Percentiles rank a stretch among this genome's conserved stretches.
Conservation (phyloP, 192 early-diverging fungal species). For the Coemansia sp. region DNA sequence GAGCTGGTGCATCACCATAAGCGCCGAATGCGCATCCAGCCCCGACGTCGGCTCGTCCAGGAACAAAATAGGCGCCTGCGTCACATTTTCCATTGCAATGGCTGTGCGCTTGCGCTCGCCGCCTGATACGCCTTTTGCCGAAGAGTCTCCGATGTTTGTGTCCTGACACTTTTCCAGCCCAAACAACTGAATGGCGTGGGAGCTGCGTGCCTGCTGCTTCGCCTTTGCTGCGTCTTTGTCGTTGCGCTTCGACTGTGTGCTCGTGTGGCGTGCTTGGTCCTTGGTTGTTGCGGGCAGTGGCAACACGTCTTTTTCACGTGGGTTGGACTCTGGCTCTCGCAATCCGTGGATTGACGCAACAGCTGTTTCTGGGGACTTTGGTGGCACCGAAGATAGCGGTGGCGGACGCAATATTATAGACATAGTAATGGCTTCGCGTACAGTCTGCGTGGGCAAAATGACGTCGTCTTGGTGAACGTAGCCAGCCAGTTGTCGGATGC, state of each 20-base stretch:
- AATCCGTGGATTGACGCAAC: background rate
- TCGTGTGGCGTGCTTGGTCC: background rate
- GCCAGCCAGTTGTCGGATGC: slow-evolving; percentile 56
- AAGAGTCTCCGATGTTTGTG: slow-evolving; percentile 63
- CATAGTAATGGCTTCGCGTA: slow-evolving; percentile 73
- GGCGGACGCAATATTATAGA: slow-evolving; percentile 56
- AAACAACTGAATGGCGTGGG: slow-evolving; percentile 60
- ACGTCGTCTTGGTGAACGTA: slow-evolving; percentile 64
- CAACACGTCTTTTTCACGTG: slow-evolving; percentile 21
- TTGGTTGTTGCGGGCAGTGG: slow-evolving; percentile 18
- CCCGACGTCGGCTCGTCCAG: slow-evolving; percentile 34
- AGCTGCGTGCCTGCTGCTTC: slow-evolving; percentile 30
- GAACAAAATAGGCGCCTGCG: slow-evolving; percentile 64
- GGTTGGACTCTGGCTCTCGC: background rate
- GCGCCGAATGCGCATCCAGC: slow-evolving; percentile 58
- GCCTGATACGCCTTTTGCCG: slow-evolving; percentile 68
- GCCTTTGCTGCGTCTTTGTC: background rate
- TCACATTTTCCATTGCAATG: slow-evolving; percentile 72
- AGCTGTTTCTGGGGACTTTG: background rate
- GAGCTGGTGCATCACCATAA: slow-evolving; percentile 53
- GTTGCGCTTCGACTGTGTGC: background rate
- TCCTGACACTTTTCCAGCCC: slow-evolving; percentile 63
- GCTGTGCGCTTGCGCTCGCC: slow-evolving; percentile 72
- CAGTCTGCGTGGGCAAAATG: slow-evolving; percentile 66
- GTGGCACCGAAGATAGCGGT: slow-evolving; percentile 9